Evolutionary conservation across 192 early-diverging fungal genomes (phyloP).

Genomic region (Phlyctochytrium bullatum): DNA sequence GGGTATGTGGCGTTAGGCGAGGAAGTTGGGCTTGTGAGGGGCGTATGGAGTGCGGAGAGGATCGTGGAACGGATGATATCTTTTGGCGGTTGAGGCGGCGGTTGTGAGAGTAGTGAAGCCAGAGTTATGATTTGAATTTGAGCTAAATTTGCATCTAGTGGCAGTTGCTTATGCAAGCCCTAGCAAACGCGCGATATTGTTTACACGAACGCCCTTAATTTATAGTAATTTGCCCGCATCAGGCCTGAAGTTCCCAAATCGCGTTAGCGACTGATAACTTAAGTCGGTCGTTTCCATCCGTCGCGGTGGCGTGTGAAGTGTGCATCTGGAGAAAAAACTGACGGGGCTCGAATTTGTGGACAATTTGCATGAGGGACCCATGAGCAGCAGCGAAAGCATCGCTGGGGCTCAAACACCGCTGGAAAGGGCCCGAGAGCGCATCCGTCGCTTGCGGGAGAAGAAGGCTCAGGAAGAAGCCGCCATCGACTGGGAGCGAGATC

Average conservation of each 20-base stretch:
- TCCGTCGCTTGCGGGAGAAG: background rate
- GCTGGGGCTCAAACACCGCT: conserved; percentile 1
- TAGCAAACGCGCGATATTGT: too few relatives aligned
- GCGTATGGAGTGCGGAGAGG: conserved; percentile 2
- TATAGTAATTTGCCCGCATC: too few relatives aligned
- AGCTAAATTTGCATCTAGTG: too few relatives aligned
- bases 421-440: background rate
- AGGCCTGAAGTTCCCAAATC: too few relatives aligned
- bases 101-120: background rate
- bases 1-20: conserved; percentile 9
- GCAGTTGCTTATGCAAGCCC: too few relatives aligned
- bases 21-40: conserved; percentile 9
- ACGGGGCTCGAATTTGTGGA: too few relatives aligned
- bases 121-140: background rate
- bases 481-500: background rate
- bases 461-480: background rate
- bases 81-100: background rate
- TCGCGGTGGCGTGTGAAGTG: too few relatives aligned
- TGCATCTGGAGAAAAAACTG: too few relatives aligned
- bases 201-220: too few relatives aligned
- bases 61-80: conserved; percentile 6
- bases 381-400: too few relatives aligned
- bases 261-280: too few relatives aligned
- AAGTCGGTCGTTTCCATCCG: too few relatives aligned
- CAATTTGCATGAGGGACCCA: background rate